A percentile compares a stretch with the other conserved stretches of the same genome.
These are phyloP conservation scores for Acanthamoeba divionensis DNA, from an alignment of 208 protist genomes.

Conservation along the genomic window DNA sequence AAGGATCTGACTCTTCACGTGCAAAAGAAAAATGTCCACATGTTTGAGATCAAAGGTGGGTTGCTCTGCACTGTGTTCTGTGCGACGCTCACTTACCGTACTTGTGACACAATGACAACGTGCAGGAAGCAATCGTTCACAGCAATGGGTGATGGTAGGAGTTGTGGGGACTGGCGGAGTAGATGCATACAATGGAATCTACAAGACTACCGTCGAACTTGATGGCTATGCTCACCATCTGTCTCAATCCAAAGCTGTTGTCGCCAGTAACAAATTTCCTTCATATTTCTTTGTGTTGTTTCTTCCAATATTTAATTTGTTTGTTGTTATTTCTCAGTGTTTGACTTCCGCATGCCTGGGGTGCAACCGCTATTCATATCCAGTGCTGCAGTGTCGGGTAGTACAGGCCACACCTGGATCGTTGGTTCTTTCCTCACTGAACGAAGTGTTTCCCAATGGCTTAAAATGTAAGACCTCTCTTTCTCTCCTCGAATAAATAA, in stretches of 20 bases:
- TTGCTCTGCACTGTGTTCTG: not conserved
- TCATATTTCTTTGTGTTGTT: not conserved
- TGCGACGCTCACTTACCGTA: not conserved
- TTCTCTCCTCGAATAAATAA: not conserved
- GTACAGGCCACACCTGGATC: conserved; percentile 33
- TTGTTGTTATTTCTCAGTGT: not conserved
- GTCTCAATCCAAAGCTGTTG: not conserved
- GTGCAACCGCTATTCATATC: not conserved
- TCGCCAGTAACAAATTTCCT: not conserved
- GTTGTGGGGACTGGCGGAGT: not conserved
- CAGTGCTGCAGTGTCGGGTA: not conserved
- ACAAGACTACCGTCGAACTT: not conserved
- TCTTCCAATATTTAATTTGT: not conserved
- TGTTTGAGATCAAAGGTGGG: not conserved
- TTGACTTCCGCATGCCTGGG: not conserved
- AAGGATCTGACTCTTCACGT: conserved; percentile 11
- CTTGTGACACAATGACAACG: not conserved
- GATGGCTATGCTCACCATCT: conserved; percentile 43
- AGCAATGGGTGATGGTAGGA: not conserved
- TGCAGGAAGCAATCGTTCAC: not conserved
- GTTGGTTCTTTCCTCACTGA: conserved; percentile 20
- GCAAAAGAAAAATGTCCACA: not conserved
- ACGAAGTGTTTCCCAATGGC: not conserved
- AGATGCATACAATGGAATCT: not conserved
- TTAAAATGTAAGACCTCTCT: not conserved